Evolutionary conservation across 2,329 filamentous ascomycete genomes (phyloP).

Genomic region (Scedosporium aurantiacum): DNA sequence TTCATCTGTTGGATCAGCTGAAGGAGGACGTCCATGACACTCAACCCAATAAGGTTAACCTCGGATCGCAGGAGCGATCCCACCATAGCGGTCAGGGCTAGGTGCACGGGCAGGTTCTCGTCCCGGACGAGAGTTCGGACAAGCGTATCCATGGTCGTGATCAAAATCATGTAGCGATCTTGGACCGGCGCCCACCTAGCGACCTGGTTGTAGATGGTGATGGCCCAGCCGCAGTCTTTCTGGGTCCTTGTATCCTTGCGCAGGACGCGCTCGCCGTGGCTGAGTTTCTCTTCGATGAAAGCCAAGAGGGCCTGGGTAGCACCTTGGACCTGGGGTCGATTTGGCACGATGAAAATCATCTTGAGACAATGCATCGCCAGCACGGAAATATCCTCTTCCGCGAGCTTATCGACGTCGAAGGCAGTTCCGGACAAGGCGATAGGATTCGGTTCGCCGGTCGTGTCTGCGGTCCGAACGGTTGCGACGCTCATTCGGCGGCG

Average conservation of each 20-base stretch:
- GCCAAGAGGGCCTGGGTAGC: constrained; percentile 64
- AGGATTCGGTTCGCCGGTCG: constrained; percentile 50
- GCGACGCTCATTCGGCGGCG: constrained; percentile 67
- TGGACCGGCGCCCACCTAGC: constrained; percentile 88
- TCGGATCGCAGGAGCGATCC: constrained; percentile 75
- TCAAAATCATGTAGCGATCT: constrained; percentile 81
- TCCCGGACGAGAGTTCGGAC: constrained; percentile 57
- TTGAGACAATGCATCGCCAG: constrained; percentile 79
- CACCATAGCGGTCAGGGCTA: constrained; percentile 67
- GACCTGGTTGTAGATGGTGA: constrained; percentile 67
- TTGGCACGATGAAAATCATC: constrained; percentile 74
- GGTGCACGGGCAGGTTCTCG: constrained; percentile 60
- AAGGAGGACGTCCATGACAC: constrained; percentile 87
- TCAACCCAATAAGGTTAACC: constrained; percentile 88
- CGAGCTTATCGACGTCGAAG: constrained; percentile 77
- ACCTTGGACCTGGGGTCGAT: constrained; percentile 66
- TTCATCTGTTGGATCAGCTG: constrained; percentile 77
- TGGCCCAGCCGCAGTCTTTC: constrained; percentile 60
- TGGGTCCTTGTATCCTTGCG: constrained; percentile 29
- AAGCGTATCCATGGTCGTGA: constrained; percentile 69
- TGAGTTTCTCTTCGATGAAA: constrained; percentile 56
- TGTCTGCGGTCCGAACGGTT: constrained; percentile 63
- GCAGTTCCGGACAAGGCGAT: constrained; percentile 70
- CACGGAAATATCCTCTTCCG: constrained; percentile 78
- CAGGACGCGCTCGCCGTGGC: constrained; percentile 42